These are phyloP conservation scores for Litchi chinensis DNA, from an alignment of 345 rosid genomes.

Conservation along the genomic window DNA sequence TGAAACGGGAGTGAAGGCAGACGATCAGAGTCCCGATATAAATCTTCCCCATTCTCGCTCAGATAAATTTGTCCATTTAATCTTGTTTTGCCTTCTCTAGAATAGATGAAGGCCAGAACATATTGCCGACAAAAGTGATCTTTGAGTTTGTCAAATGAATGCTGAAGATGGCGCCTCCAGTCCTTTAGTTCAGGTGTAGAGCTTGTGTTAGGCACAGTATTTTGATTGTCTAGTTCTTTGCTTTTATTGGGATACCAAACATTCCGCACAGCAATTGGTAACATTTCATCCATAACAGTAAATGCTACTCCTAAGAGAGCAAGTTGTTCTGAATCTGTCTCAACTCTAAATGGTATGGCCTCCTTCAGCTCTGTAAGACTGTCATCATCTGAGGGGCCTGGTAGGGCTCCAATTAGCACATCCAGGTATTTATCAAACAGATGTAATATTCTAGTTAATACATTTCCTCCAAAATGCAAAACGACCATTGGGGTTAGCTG, in stretches of 20 bases:
- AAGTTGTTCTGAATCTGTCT: constrained; percentile 92
- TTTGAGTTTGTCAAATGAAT: constrained; percentile 84
- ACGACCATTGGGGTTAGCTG: constrained; percentile 74
- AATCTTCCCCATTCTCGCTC: constrained; percentile 65
- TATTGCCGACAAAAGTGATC: constrained; percentile 96
- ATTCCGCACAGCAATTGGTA: constrained; percentile 59
- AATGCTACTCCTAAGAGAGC: constrained; percentile 92
- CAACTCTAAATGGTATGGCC: constrained; percentile 68
- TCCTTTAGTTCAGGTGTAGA: constrained; percentile 74
- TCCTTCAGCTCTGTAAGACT: constrained; percentile 81
- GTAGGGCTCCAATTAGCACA: constrained; percentile 72
- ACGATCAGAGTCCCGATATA: constrained; percentile 51
- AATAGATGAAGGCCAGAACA: constrained; percentile 92
- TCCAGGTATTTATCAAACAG: constrained; percentile 85
- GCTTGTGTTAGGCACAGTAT: constrained; percentile 40
- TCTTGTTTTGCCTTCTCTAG: constrained; percentile 86
- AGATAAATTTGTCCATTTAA: constrained; percentile 79
- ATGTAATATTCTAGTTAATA: constrained; percentile 70
- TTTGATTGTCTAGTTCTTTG: constrained; percentile 48
- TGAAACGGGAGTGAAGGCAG: constrained; percentile 96
- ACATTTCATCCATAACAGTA: constrained; percentile 81
- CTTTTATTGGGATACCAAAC: constrained; percentile 68
- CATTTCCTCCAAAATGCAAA: constrained; percentile 79
- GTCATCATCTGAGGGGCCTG: constrained; percentile 92
- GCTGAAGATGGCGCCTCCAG: constrained; percentile 86